Evolutionary conservation across 1,284 basidiomycete genomes (phyloP).

Genomic region (Veloboletus limbatus): DNA sequence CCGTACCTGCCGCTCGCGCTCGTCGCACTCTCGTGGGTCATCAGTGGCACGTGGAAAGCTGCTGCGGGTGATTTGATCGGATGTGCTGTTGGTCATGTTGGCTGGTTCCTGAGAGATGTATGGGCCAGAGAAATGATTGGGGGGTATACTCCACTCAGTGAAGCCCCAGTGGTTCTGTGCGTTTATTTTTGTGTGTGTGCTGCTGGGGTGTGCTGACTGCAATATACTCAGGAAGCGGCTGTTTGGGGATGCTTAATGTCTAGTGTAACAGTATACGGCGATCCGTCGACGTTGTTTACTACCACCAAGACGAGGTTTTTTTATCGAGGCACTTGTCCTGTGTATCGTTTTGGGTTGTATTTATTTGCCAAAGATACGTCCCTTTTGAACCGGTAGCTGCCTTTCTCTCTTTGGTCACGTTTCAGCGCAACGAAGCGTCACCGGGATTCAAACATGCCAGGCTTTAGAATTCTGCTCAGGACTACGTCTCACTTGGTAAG

Average conservation of each 20-base stretch:
- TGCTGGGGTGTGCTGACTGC: not conserved
- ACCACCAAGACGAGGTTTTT: not conserved
- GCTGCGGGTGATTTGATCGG: slow-evolving; percentile 85
- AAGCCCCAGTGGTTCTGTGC: slow-evolving; percentile 77
- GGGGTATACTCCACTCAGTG: slow-evolving; percentile 70
- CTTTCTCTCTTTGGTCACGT: too few relatives aligned
- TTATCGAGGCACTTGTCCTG: too few relatives aligned
- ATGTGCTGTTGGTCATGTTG: slow-evolving; percentile 86
- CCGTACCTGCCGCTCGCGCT: slow-evolving; percentile 93
- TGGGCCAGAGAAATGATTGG: slow-evolving; percentile 93
- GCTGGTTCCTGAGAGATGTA: slow-evolving; percentile 92
- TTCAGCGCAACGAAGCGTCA: too few relatives aligned
- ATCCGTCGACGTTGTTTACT: not conserved
- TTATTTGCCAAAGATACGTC: too few relatives aligned
- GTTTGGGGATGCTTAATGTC: slow-evolving; percentile 53
- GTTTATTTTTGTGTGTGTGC: slow-evolving; percentile 36
- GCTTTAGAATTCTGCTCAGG: too few relatives aligned
- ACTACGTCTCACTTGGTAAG: too few relatives aligned
- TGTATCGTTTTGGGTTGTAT: too few relatives aligned
- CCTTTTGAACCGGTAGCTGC: too few relatives aligned
- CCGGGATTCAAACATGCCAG: too few relatives aligned
- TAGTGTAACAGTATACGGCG: slow-evolving; percentile 3
- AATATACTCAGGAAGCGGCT: slow-evolving; percentile 54
- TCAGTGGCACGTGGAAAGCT: slow-evolving; percentile 84
- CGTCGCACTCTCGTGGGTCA: slow-evolving; percentile 85